Conservation (phyloP, 169 alveolate genomes). For the Perkinsus chesapeaki region DNA sequence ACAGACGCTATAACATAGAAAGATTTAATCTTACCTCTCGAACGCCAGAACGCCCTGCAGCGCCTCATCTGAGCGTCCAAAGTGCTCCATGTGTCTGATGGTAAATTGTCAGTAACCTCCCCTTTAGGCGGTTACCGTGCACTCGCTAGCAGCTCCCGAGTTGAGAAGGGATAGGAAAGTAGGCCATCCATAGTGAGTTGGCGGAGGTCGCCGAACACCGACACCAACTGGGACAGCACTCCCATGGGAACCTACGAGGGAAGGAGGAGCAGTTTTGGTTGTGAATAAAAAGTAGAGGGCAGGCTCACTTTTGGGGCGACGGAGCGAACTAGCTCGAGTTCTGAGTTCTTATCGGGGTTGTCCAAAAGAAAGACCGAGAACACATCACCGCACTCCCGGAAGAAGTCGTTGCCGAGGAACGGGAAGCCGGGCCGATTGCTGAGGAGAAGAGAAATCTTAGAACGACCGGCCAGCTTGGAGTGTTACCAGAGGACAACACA, state of each 20-base stretch:
- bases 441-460: background rate
- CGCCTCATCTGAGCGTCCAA: background rate
- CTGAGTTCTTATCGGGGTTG: background rate
- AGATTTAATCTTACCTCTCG: background rate
- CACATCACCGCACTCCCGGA: background rate
- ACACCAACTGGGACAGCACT: background rate
- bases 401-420: background rate
- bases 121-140: too few species aligned
- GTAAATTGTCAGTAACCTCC: too few species aligned
- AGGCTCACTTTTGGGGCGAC: background rate
- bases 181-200: background rate
- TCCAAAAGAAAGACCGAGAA: background rate
- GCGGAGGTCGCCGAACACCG: background rate
- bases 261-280: background rate
- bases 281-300: background rate
- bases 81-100: background rate
- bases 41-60: background rate
- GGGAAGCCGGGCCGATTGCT: background rate
- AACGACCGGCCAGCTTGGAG: background rate
- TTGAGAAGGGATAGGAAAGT: background rate
- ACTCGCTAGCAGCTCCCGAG: background rate
- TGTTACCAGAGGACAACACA: background rate
- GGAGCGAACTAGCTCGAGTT: background rate
- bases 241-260: background rate
- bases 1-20: too few species aligned